Evolutionary conservation across 768 basidiomycete genomes (phyloP).

Genomic region (Phylloporus sp.): DNA sequence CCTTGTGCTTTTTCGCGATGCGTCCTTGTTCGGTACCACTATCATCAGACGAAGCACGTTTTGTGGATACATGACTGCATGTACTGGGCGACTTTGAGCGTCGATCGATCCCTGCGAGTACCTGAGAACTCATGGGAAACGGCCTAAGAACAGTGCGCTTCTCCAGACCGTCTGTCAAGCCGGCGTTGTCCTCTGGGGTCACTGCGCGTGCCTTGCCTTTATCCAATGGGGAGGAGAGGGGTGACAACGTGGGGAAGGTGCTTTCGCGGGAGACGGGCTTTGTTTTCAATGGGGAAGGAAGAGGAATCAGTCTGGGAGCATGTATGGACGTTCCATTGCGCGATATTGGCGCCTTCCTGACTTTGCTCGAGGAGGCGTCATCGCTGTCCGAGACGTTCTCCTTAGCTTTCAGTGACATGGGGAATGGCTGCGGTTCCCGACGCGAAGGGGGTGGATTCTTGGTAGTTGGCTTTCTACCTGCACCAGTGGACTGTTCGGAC

Average conservation of each 20-base stretch:
- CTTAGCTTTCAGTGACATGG: conserved; percentile 21
- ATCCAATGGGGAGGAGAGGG: conserved; percentile 12
- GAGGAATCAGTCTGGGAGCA: conserved; percentile 7
- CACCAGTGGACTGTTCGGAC: neutral
- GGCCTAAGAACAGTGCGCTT: conserved; percentile 23
- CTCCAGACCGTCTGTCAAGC: neutral
- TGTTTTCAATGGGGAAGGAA: conserved; percentile 20
- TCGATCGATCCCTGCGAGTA: conserved; percentile 37
- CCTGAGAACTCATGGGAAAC: conserved; percentile 49
- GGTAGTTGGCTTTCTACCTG: neutral
- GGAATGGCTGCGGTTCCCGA: conserved; percentile 23
- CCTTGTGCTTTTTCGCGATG: conserved; percentile 33
- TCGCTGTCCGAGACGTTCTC: conserved; percentile 17
- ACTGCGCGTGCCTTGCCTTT: conserved; percentile 19
- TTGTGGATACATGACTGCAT: conserved; percentile 12
- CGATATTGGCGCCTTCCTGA: conserved; percentile 10
- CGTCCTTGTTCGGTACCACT: conserved; percentile 28
- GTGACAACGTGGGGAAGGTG: conserved; percentile 25
- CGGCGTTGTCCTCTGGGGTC: neutral
- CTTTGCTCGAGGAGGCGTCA: conserved; percentile 8
- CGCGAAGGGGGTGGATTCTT: conserved; percentile 14
- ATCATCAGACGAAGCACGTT: conserved; percentile 34
- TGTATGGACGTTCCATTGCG: conserved; percentile 1
- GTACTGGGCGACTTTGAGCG: conserved; percentile 23
- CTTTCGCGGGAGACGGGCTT: conserved; percentile 7